Evolutionary conservation across 2,329 filamentous ascomycete species (phyloP).

Genomic region (Alternaria rosae): DNA sequence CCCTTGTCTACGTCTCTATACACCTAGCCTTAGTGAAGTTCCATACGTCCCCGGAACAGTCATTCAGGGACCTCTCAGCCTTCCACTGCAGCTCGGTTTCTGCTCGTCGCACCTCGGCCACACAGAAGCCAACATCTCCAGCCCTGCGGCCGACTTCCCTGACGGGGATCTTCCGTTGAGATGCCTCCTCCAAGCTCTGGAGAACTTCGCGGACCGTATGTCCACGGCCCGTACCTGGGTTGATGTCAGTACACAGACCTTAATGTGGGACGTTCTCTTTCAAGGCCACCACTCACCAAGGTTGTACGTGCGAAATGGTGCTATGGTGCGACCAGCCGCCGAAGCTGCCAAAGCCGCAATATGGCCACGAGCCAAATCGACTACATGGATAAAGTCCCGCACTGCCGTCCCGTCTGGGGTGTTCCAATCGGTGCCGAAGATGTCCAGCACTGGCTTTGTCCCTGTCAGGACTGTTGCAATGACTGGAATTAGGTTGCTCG

Average conservation of each 20-base stretch:
- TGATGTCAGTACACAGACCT: constrained; percentile 17
- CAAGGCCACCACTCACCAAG: constrained; percentile 36
- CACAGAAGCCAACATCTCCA: constrained; percentile 54
- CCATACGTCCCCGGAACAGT: constrained; percentile 51
- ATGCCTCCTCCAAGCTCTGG: constrained; percentile 48
- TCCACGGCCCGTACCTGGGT: constrained; percentile 50
- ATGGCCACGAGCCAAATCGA: constrained; percentile 70
- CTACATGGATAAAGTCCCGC: constrained; percentile 73
- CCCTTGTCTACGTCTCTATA: neutral
- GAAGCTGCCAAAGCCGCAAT: constrained; percentile 63
- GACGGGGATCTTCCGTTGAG: constrained; percentile 45
- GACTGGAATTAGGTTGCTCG: constrained; percentile 71
- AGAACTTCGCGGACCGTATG: constrained; percentile 55
- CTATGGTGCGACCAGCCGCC: constrained; percentile 38
- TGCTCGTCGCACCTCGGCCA: constrained; percentile 50
- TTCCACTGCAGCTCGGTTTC: constrained; percentile 51
- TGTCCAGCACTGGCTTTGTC: constrained; percentile 60
- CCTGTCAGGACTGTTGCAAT: constrained; percentile 69
- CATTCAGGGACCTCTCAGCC: constrained; percentile 46
- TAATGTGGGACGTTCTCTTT: neutral
- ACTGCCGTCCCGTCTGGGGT: constrained; percentile 71
- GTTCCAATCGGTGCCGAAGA: constrained; percentile 71
- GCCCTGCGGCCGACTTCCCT: constrained; percentile 48
- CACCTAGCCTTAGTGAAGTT: constrained; percentile 47
- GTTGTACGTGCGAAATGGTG: constrained; percentile 52